Evolutionary conservation across 2,329 filamentous ascomycete genomes (phyloP).

Genomic region (Blastomyces percursus): DNA sequence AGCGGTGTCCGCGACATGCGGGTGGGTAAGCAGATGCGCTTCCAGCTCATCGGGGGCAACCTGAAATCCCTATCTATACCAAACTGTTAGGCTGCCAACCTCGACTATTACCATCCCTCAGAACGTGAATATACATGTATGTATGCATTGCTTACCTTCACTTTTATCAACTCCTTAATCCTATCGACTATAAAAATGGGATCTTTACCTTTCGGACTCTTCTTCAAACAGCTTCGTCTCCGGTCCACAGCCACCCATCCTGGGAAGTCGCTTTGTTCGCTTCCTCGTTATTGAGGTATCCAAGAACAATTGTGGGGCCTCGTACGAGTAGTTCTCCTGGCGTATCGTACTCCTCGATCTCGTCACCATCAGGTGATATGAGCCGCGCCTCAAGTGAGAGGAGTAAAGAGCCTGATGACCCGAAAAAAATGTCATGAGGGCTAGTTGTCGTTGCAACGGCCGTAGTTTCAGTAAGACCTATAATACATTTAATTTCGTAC

Average conservation of each 20-base stretch:
- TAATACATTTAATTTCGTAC: neutral
- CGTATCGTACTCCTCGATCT: slow-evolving; percentile 54
- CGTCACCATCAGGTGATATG: slow-evolving; percentile 51
- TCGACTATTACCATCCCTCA: neutral
- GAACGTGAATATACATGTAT: neutral
- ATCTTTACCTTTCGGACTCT: slow-evolving; percentile 12
- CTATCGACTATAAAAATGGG: slow-evolving; percentile 36
- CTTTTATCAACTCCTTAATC: slow-evolving; percentile 24
- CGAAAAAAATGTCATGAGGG: slow-evolving; percentile 50
- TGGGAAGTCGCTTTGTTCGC: slow-evolving; percentile 62
- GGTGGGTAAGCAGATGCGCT: slow-evolving; percentile 33
- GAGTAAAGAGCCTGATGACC: slow-evolving; percentile 56
- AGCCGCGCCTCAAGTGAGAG: slow-evolving; percentile 52
- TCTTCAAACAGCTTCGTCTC: slow-evolving; percentile 16
- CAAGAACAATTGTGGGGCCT: slow-evolving; percentile 58
- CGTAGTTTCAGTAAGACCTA: slow-evolving; percentile 55
- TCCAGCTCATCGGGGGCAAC: slow-evolving; percentile 42
- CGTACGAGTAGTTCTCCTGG: slow-evolving; percentile 68
- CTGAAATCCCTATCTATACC: slow-evolving; percentile 36
- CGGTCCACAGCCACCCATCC: slow-evolving; percentile 22
- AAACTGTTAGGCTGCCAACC: neutral
- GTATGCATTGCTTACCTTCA: slow-evolving; percentile 12
- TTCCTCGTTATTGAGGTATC: slow-evolving; percentile 69
- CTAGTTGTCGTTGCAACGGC: slow-evolving; percentile 49
- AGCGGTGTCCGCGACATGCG: slow-evolving; percentile 34